These are phyloP conservation scores for Microthlaspi erraticum DNA, from an alignment of 345 rosid genomes.

Conservation along the genomic window DNA sequence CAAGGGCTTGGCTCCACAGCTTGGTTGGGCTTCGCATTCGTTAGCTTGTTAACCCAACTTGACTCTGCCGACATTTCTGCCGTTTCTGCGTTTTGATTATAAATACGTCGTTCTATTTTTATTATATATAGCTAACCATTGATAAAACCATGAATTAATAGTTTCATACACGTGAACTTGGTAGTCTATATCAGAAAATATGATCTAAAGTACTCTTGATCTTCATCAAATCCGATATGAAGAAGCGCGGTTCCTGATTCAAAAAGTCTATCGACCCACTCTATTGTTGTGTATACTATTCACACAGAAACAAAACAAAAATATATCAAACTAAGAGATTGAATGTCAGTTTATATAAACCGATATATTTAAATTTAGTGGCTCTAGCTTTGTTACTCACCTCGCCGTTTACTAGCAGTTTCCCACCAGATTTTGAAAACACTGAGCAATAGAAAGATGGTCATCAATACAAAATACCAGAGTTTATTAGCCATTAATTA, in stretches of 20 bases:
- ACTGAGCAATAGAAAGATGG: constrained; percentile 27
- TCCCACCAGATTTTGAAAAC: constrained; percentile 40
- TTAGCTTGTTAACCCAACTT: constrained; percentile 6
- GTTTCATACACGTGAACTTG: constrained; percentile 10
- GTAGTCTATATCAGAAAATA: constrained; percentile 34
- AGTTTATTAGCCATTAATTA: constrained; percentile 26
- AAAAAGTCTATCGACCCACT: constrained; percentile 32
- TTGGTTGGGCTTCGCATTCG: constrained; percentile 34
- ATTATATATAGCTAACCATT: not conserved
- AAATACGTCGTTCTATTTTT: not conserved
- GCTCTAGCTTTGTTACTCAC: constrained; percentile 4
- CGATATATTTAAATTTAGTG: constrained; percentile 14
- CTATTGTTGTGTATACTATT: constrained; percentile 27
- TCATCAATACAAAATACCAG: constrained; percentile 27
- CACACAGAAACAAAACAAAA: not conserved
- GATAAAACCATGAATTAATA: constrained; percentile 5
- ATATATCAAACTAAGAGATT: not conserved
- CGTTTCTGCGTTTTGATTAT: constrained; percentile 14
- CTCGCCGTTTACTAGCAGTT: constrained; percentile 26
- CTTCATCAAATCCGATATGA: constrained; percentile 32
- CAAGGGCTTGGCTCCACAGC: not conserved
- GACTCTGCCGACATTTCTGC: constrained; percentile 23
- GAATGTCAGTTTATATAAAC: constrained; percentile 11
- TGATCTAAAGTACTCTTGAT: constrained; percentile 39
- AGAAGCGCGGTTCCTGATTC: constrained; percentile 16